Percentiles rank a stretch among this genome's conserved stretches.
phyloP scores from a whole-genome alignment of 768 basidiomycete genomes.

The Collybia nuda region DNA sequence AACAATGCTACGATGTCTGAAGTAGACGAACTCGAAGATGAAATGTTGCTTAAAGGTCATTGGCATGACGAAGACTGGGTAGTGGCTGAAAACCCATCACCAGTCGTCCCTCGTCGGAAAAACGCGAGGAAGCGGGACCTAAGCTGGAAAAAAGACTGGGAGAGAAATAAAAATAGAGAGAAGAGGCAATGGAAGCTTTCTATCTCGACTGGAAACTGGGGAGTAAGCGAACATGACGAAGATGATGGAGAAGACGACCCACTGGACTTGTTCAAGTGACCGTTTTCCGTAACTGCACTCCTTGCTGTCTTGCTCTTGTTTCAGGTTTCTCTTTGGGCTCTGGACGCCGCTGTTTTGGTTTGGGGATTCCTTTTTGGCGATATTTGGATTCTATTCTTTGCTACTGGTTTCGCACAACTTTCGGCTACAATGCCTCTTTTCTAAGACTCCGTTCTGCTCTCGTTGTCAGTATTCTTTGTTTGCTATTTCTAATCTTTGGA shows the following conservation, averaged over 20 bases:
- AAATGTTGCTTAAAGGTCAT: slow-evolving; percentile 15
- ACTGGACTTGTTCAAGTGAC: slow-evolving; percentile 13
- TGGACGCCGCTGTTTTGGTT: too few species aligned
- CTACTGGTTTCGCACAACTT: too few species aligned
- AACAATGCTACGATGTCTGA: slow-evolving; percentile 21
- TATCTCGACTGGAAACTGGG: slow-evolving; percentile 4
- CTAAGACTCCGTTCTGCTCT: too few species aligned
- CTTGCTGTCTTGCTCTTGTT: not conserved
- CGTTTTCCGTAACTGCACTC: not conserved
- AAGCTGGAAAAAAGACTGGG: slow-evolving; percentile 5
- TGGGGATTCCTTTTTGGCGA: too few species aligned
- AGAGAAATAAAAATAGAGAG: not conserved
- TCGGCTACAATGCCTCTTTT: too few species aligned
- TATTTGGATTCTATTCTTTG: too few species aligned
- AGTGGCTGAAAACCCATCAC: slow-evolving; percentile 38
- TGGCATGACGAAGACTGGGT: slow-evolving; percentile 30
- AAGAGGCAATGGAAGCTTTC: too few species aligned
- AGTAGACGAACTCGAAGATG: slow-evolving; percentile 12
- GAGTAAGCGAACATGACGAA: slow-evolving; percentile 12
- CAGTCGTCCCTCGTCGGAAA: slow-evolving; percentile 24
- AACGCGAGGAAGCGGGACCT: not conserved
- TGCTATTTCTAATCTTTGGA: too few species aligned
- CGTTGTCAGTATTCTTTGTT: too few species aligned
- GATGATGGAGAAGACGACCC: slow-evolving; percentile 18
- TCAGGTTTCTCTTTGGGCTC: not conserved